These are phyloP conservation scores for Scopulariopsis brevicaulis DNA, from an alignment of 2,329 filamentous ascomycete genomes.

Conservation along the genomic window DNA sequence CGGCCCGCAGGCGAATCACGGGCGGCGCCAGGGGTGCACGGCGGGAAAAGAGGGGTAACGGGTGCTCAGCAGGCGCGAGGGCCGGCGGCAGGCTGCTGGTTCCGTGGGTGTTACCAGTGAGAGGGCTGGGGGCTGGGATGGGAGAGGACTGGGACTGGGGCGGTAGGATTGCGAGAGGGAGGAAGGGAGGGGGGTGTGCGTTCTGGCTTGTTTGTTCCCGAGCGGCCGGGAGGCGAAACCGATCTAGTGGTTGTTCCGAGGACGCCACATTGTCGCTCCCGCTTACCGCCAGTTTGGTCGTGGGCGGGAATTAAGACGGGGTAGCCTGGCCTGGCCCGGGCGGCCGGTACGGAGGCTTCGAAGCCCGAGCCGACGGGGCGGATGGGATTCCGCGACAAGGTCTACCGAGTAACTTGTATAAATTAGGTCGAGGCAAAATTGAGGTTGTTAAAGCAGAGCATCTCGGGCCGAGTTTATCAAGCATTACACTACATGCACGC, in stretches of 20 bases:
- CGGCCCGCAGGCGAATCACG: not conserved
- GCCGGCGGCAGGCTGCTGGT: no score
- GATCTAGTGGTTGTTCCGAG: not conserved
- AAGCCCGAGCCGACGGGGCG: no score
- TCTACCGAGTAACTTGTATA: no score
- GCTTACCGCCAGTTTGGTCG: conserved; percentile 3
- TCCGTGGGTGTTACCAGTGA: no score
- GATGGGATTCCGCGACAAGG: no score
- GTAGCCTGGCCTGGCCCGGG: not conserved
- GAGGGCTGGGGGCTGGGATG: no score
- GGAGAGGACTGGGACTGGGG: not conserved
- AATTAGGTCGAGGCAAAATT: not conserved
- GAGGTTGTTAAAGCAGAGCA: no score
- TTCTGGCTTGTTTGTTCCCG: not conserved
- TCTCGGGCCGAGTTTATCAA: no score
- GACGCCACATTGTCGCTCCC: not conserved
- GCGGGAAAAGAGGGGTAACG: no score
- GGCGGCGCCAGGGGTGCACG: not conserved
- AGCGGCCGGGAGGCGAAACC: not conserved
- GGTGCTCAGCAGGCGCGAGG: no score
- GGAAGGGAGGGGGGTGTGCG: not conserved
- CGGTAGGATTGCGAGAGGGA: not conserved
- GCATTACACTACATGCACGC: no score
- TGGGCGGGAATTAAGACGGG: not conserved
- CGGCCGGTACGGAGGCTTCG: not conserved